Evolutionary conservation across 163 green algal species (phyloP).

Genomic region (Prototheca wickerhamii): DNA sequence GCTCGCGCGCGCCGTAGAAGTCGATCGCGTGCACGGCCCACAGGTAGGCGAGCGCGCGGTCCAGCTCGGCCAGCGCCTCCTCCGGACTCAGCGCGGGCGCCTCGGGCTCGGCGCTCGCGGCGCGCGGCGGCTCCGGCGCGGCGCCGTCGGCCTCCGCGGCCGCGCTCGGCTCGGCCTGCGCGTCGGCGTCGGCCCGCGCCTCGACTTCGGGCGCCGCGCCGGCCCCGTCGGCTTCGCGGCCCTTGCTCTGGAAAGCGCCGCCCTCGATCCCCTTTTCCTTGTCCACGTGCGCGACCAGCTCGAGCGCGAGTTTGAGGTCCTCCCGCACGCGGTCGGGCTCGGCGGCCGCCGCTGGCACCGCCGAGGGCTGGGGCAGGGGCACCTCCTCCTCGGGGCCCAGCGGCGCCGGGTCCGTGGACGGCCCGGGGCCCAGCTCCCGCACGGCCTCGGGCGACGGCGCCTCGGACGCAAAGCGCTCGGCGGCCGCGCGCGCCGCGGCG

Average conservation of each 20-base stretch:
- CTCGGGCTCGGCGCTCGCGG: too few relatives aligned
- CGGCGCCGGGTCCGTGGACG: not conserved
- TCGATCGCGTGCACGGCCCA: conserved; percentile 88
- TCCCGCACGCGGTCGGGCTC: conserved; percentile 28
- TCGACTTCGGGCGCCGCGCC: not conserved
- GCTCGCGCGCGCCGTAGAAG: conserved; percentile 65
- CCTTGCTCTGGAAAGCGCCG: conserved; percentile 8
- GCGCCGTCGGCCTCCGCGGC: not conserved
- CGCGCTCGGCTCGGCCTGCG: not conserved
- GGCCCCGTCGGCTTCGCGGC: not conserved
- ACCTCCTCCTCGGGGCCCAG: not conserved
- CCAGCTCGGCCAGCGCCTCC: conserved; percentile 48
- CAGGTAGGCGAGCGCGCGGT: conserved; percentile 82
- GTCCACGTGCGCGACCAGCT: conserved; percentile 66
- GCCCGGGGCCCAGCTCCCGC: not conserved
- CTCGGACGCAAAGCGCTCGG: conserved; percentile 26
- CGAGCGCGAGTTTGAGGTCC: conserved; percentile 44
- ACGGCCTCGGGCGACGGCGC: conserved; percentile 3
- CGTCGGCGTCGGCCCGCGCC: conserved; percentile 4
- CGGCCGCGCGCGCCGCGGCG: conserved; percentile 40
- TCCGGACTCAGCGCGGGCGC: conserved; percentile 11
- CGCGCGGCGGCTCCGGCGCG: not conserved
- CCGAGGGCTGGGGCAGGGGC: not conserved
- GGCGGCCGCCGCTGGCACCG: conserved; percentile 32
- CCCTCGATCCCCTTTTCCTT: conserved; percentile 61